phyloP scores from a whole-genome alignment of 1,284 basidiomycete species.

The Leccinum pachyderme region DNA sequence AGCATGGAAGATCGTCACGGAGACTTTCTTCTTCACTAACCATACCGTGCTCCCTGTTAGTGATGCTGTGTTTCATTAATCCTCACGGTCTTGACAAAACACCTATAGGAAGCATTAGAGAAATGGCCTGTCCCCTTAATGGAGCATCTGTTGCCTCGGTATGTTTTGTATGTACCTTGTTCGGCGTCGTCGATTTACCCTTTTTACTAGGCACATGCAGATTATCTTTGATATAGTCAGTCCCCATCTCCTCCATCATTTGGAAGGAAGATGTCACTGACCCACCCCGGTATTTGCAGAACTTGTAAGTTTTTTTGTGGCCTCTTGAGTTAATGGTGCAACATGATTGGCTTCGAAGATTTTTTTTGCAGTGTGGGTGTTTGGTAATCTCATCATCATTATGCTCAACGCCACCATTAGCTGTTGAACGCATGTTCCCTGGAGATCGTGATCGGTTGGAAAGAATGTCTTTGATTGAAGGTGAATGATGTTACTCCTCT shows the following conservation, averaged over 20 bases:
- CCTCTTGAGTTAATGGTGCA: not conserved
- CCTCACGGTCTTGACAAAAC: not conserved
- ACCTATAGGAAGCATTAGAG: constrained; percentile 65
- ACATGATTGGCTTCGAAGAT: constrained; percentile 34
- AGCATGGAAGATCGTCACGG: constrained; percentile 85
- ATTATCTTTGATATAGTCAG: constrained; percentile 87
- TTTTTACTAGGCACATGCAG: constrained; percentile 63
- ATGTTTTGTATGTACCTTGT: constrained; percentile 3
- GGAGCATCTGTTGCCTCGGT: constrained; percentile 77
- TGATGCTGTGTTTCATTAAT: constrained; percentile 5
- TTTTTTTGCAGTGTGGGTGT: constrained; percentile 61
- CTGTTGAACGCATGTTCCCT: constrained; percentile 87
- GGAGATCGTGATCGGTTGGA: constrained; percentile 75
- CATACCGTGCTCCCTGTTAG: constrained; percentile 79
- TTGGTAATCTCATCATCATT: not conserved
- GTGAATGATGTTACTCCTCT: constrained; percentile 31
- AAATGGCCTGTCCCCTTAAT: constrained; percentile 89
- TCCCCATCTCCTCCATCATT: constrained; percentile 13
- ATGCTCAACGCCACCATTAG: constrained; percentile 37
- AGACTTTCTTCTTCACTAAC: constrained; percentile 93
- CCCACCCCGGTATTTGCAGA: constrained; percentile 32
- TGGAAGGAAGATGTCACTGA: constrained; percentile 9
- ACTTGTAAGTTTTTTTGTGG: constrained; percentile 40
- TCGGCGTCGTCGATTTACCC: not conserved
- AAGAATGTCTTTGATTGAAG: constrained; percentile 90